Percentiles rank a stretch among this genome's conserved stretches.
phyloP scores from a whole-genome alignment of 129 eudicot species.

The Lactuca sativa region DNA sequence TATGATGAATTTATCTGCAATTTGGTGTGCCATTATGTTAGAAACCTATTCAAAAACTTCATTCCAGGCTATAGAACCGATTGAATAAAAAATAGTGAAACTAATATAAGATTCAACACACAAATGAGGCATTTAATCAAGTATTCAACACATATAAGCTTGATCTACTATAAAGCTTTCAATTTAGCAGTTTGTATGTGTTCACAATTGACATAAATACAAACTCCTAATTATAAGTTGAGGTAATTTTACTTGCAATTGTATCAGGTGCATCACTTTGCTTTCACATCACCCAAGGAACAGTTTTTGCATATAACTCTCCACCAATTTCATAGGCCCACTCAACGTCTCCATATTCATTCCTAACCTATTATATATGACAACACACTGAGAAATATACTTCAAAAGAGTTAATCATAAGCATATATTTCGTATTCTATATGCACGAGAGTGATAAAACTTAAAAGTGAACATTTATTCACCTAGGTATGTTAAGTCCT shows the following conservation, averaged over 20 bases:
- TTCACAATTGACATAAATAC: neutral
- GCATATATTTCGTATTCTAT: neutral
- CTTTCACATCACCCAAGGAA: conserved; percentile 92
- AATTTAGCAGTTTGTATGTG: no score
- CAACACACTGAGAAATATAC: conserved; percentile 9
- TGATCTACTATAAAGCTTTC: no score
- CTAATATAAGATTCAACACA: no score
- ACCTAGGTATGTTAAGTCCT: neutral
- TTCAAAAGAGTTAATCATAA: neutral
- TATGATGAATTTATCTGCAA: no score
- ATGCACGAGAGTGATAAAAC: no score
- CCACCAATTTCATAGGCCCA: conserved; percentile 69
- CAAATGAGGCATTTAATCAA: no score
- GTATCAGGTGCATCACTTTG: conserved; percentile 85
- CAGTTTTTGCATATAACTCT: conserved; percentile 50
- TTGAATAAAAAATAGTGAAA: no score
- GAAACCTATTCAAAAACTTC: no score
- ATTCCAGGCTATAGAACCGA: no score
- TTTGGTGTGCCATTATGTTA: no score
- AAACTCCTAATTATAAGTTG: neutral
- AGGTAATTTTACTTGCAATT: conserved; percentile 41
- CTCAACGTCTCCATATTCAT: conserved; percentile 81
- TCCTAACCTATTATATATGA: conserved; percentile 54
- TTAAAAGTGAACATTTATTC: neutral
- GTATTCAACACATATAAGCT: no score